Evolutionary conservation across 306 rosid species (phyloP).

Genomic region (Fragaria nilgerrensis): DNA sequence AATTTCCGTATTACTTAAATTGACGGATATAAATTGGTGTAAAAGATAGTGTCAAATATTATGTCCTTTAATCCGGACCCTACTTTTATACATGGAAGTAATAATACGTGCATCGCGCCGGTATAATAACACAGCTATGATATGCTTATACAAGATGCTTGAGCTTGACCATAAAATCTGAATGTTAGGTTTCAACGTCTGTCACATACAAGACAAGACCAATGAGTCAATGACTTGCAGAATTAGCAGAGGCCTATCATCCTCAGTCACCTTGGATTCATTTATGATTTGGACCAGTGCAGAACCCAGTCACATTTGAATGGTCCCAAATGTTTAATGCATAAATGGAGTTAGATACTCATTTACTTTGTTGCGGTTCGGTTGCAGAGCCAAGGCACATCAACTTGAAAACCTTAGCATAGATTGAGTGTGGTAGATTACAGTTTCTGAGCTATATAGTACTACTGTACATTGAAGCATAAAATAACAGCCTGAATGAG

Average conservation of each 20-base stretch:
- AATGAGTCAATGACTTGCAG: neutral
- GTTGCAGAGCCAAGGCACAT: neutral
- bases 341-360: neutral
- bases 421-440: neutral
- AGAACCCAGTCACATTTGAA: neutral
- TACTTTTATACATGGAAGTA: too few relatives aligned
- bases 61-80: too few relatives aligned
- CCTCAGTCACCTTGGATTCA: neutral
- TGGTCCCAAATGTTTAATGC: constrained; percentile 6
- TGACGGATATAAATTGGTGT: too few relatives aligned
- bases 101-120: too few relatives aligned
- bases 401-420: neutral
- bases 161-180: neutral
- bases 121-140: neutral
- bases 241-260: neutral
- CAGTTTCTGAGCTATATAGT: neutral
- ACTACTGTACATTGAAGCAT: neutral
- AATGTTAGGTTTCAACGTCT: neutral
- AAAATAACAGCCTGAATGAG: neutral
- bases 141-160: neutral
- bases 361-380: neutral
- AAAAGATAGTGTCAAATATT: too few relatives aligned
- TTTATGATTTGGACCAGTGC: neutral
- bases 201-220: neutral
- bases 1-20: too few relatives aligned